These are phyloP conservation scores for Lachnellula subtilissima DNA, from an alignment of 2,329 filamentous ascomycete species.

Conservation along the genomic window DNA sequence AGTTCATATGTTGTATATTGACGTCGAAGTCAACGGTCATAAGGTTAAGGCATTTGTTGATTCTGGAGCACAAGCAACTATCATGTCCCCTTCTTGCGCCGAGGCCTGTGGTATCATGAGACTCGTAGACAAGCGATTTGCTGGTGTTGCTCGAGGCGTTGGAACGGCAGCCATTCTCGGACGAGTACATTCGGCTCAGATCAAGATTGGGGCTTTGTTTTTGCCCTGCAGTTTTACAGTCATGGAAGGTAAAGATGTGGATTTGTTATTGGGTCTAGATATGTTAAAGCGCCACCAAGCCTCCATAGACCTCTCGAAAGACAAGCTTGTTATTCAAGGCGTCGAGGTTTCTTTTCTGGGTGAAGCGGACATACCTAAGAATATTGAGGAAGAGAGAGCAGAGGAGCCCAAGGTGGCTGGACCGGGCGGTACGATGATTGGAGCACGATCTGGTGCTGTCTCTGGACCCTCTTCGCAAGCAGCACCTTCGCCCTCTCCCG, in stretches of 20 bases:
- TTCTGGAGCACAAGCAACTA: constrained; percentile 94
- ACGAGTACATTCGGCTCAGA: constrained; percentile 89
- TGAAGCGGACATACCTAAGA: constrained; percentile 90
- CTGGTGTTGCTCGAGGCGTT: constrained; percentile 87
- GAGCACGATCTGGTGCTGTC: constrained; percentile 75
- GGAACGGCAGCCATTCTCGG: constrained; percentile 93
- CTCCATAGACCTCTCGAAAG: constrained; percentile 78
- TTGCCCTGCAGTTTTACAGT: constrained; percentile 96
- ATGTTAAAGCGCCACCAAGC: constrained; percentile 97
- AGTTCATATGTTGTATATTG: constrained; percentile 94
- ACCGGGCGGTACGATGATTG: constrained; percentile 83
- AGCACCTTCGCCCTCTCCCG: constrained; percentile 20
- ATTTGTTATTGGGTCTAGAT: constrained; percentile 86
- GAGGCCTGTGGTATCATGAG: constrained; percentile 94
- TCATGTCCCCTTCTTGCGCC: constrained; percentile 94
- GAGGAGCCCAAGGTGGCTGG: constrained; percentile 82
- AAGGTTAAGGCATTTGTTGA: constrained; percentile 95
- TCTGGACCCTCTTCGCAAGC: constrained; percentile 36
- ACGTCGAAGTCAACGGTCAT: constrained; percentile 89
- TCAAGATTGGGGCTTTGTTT: constrained; percentile 83
- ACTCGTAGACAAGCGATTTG: constrained; percentile 86
- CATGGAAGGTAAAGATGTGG: constrained; percentile 97
- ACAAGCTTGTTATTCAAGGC: constrained; percentile 81
- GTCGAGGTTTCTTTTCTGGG: constrained; percentile 85
- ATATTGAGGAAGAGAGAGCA: constrained; percentile 64